Percentiles rank a stretch among this genome's conserved stretches.
phyloP scores from a whole-genome alignment of 352 stramenopile species.

The Phytopythium aichiense region DNA sequence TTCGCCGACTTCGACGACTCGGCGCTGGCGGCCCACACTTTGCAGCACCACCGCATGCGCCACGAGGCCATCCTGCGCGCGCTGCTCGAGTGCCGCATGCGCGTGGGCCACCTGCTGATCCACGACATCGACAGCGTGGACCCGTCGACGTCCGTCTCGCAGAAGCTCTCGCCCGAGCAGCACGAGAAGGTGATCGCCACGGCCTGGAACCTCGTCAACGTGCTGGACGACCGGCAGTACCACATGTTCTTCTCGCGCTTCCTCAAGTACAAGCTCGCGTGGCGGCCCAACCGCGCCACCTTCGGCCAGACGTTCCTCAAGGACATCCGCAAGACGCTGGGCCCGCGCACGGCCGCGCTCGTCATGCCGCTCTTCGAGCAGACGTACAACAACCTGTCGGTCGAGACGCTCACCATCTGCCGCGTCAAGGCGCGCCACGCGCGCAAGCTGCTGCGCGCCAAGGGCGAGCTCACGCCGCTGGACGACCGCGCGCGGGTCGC shows the following conservation, averaged over 20 bases:
- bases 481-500: conserved; percentile 33
- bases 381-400: conserved; percentile 70
- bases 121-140: conserved; percentile 77
- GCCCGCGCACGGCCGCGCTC: conserved; percentile 39
- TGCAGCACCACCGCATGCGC: conserved; percentile 79
- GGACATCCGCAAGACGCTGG: conserved; percentile 66
- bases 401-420: conserved; percentile 85
- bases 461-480: conserved; percentile 38
- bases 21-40: conserved; percentile 38
- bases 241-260: conserved; percentile 87
- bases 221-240: conserved; percentile 82
- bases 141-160: conserved; percentile 47
- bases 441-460: conserved; percentile 54
- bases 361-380: conserved; percentile 83
- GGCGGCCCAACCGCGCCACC: conserved; percentile 68
- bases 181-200: conserved; percentile 78
- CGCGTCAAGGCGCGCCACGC: conserved; percentile 74
- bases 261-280: conserved; percentile 85
- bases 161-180: conserved; percentile 52
- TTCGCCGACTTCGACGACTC: conserved; percentile 71
- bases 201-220: conserved; percentile 82
- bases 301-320: conserved; percentile 80
- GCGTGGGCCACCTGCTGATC: conserved; percentile 80
- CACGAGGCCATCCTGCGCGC: conserved; percentile 76
- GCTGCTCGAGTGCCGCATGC: conserved; percentile 80